phyloP scores from a whole-genome alignment of 176 grass and related monocot genomes.

The maize (Zea mays) region DNA sequence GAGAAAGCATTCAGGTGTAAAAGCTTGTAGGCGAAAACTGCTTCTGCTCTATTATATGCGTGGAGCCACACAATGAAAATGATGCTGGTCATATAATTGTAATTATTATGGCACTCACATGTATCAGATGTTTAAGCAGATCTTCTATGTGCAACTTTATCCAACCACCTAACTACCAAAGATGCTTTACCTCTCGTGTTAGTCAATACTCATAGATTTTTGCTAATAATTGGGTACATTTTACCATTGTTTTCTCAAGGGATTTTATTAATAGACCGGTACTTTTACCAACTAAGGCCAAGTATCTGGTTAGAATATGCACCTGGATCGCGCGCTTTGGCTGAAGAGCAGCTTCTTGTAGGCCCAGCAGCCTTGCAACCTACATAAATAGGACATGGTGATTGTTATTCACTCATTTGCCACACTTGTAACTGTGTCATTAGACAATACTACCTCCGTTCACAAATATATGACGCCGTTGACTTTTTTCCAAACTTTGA shows the following conservation, averaged over 20 bases:
- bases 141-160: background rate
- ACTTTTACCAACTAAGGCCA: background rate
- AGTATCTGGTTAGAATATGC: conserved; percentile 28
- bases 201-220: background rate
- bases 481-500: too few species aligned
- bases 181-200: background rate
- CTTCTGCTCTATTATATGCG: background rate
- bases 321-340: conserved; percentile 98
- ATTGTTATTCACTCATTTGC: background rate
- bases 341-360: conserved; percentile 67
- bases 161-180: background rate
- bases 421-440: background rate
- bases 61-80: background rate
- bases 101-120: background rate
- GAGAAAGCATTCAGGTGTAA: background rate
- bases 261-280: background rate
- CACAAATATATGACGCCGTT: too few species aligned
- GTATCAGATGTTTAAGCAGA: background rate
- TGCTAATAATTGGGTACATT: background rate
- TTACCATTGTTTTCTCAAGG: background rate
- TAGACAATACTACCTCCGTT: background rate
- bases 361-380: conserved; percentile 76
- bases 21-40: background rate
- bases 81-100: background rate
- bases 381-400: conserved; percentile 21